Evolutionary conservation across 495 filamentous ascomycete species (phyloP), one percentile per base, ranked within the genome.

Genomic region (Amorphotheca resinae): DNA sequence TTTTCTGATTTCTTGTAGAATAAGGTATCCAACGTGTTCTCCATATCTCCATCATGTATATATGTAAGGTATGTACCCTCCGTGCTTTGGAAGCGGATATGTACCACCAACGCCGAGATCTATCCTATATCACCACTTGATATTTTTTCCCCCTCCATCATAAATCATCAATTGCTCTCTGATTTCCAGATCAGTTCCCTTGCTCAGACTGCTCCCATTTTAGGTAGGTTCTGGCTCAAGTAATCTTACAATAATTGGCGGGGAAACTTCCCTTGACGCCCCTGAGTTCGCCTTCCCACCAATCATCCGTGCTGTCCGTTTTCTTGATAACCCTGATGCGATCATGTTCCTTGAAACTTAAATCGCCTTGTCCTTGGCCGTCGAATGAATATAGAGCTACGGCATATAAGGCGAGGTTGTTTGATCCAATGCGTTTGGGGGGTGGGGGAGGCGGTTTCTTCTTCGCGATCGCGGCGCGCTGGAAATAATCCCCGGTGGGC

Each of bases 201-300:
- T 30, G 12, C 16, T 15, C 16, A 33, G 4, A 5, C 4, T 22
- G 21, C 33, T 22, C 8, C 26, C 8, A n/a, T n/a, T n/a, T n/a
- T n/a, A n/a, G n/a, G n/a, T n/a, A n/a, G n/a, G n/a, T n/a, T n/a
- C n/a, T n/a, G n/a, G 18, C 9, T 51, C 34, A 54, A 37, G 32
- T 15, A 34, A 52, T 20, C 33, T 55, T 55, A 33, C 82, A 82
- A 57, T 96, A 96, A 59, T 96, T 96, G 3, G 88, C 89, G 14
- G 89, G 89, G 60, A 95, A 96, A 51, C 64, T 79, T 8, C 89
- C 89, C 56, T 70, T 71, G 17, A 63, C 57, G 2, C 89, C 91
- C 37, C 69, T 63, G 22, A 94, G 41, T 61, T 95, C 87, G 14
- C 89, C 89, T 42, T 86, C 77, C 89, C 89, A 96, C 89, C 89